Conservation (phyloP, 2,329 filamentous ascomycete species). For the Lachnellula cervina region DNA sequence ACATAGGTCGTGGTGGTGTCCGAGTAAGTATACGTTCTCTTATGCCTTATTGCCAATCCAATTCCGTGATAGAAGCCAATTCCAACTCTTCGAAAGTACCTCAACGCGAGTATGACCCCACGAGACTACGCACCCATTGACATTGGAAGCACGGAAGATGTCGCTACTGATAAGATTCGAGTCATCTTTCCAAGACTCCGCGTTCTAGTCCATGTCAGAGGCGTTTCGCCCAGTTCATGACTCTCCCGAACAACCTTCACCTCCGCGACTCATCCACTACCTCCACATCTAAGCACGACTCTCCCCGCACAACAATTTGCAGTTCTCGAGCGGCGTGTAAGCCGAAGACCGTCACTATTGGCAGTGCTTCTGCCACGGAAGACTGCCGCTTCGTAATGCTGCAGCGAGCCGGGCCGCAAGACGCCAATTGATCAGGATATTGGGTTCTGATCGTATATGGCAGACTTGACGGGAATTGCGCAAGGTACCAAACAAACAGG, state of each 20-base stretch:
- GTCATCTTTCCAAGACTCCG: constrained; percentile 23
- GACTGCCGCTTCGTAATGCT: constrained; percentile 54
- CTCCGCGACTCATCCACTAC: constrained; percentile 55
- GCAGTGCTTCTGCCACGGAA: constrained; percentile 46
- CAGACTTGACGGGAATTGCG: constrained; percentile 56
- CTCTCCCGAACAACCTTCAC: constrained; percentile 66
- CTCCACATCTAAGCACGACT: constrained; percentile 58
- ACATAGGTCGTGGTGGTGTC: not conserved
- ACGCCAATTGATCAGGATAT: constrained; percentile 58
- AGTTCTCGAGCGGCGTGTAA: constrained; percentile 27
- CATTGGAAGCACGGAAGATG: constrained; percentile 3
- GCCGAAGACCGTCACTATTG: constrained; percentile 41
- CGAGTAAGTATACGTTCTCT: constrained; percentile 5
- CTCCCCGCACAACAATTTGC: constrained; percentile 34
- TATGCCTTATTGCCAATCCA: not conserved
- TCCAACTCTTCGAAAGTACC: constrained; percentile 11
- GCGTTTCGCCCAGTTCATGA: constrained; percentile 47
- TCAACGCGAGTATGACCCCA: constrained; percentile 20
- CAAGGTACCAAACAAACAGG: constrained; percentile 59
- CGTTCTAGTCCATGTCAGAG: constrained; percentile 59
- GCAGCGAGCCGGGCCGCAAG: constrained; percentile 42
- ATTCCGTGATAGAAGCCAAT: not conserved
- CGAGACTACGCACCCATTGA: constrained; percentile 15
- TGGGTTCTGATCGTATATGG: constrained; percentile 58
- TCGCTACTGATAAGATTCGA: constrained; percentile 12